Percentiles rank a stretch among this genome's conserved stretches.
Evolutionary conservation across 768 basidiomycete species (phyloP).

Genomic region (Auriculariales sp.): DNA sequence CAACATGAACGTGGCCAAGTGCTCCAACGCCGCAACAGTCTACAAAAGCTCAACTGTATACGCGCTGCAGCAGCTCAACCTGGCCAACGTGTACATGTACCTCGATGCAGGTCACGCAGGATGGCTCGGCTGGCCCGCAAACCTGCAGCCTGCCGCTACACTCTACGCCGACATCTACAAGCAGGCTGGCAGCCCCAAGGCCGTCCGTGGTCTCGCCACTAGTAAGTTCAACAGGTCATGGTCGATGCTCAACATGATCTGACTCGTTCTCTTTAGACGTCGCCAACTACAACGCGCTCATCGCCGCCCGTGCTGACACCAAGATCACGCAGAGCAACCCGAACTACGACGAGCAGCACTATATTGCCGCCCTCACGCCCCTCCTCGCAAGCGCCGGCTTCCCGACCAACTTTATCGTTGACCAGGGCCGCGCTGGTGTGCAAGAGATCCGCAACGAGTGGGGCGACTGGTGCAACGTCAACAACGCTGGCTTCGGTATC

Average conservation of each 20-base stretch:
- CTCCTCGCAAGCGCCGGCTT: slow-evolving; percentile 28
- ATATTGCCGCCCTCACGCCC: slow-evolving; percentile 42
- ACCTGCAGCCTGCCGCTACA: slow-evolving; percentile 41
- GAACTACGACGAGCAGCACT: slow-evolving; percentile 48
- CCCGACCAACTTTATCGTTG: slow-evolving; percentile 50
- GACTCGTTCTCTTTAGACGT: slow-evolving; percentile 7
- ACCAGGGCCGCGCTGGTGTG: slow-evolving; percentile 48
- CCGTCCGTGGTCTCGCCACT: slow-evolving; percentile 48
- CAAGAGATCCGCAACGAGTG: slow-evolving; percentile 45
- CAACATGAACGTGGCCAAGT: slow-evolving; percentile 45
- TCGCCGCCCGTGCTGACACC: slow-evolving; percentile 38
- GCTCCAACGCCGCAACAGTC: slow-evolving; percentile 34
- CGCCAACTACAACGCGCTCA: slow-evolving; percentile 23
- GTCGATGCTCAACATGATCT: slow-evolving; percentile 8
- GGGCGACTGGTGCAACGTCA: slow-evolving; percentile 62
- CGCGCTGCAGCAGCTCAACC: slow-evolving; percentile 32
- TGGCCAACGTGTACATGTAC: slow-evolving; percentile 44
- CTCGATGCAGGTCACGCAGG: slow-evolving; percentile 46
- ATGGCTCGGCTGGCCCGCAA: slow-evolving; percentile 57
- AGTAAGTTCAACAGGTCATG: slow-evolving; percentile 31
- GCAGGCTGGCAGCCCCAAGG: slow-evolving; percentile 36
- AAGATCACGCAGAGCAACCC: slow-evolving; percentile 38
- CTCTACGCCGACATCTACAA: slow-evolving; percentile 37
- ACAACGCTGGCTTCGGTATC: slow-evolving; percentile 46
- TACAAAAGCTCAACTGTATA: slow-evolving; percentile 23